Percentiles rank a stretch among this genome's conserved stretches.
Evolutionary conservation across 2,329 filamentous ascomycete genomes (phyloP).

Genomic region (Colletotrichum spaethianum): DNA sequence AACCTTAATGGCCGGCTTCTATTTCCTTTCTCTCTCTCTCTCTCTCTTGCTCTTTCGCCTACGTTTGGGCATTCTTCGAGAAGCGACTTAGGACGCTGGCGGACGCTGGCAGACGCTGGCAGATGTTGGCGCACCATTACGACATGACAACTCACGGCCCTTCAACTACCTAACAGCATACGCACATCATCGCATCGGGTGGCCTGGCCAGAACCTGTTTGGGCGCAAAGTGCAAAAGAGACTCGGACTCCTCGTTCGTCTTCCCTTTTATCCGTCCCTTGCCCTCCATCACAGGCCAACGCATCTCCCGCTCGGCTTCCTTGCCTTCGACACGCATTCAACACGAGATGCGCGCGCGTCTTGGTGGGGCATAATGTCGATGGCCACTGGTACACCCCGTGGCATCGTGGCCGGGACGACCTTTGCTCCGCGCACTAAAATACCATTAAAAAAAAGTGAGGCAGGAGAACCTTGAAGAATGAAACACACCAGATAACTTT

Average conservation of each 20-base stretch:
- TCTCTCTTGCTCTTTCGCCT: neutral
- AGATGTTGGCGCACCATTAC: conserved; percentile 6
- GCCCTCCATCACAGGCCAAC: neutral
- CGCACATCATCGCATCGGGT: neutral
- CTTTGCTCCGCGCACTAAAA: neutral
- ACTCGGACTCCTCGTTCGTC: conserved; percentile 30
- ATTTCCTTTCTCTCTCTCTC: neutral
- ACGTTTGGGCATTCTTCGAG: conserved; percentile 25
- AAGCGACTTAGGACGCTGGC: conserved; percentile 9
- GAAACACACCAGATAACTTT: conserved; percentile 39
- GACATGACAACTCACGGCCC: conserved; percentile 10
- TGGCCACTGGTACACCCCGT: neutral
- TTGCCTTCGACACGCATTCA: conserved; percentile 2
- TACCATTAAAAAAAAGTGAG: conserved; percentile 19
- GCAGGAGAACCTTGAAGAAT: conserved; percentile 19
- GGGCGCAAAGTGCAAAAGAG: neutral
- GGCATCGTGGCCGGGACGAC: neutral
- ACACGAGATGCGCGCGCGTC: conserved; percentile 5
- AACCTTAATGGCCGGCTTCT: conserved; percentile 19
- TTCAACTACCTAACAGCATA: neutral
- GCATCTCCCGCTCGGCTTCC: neutral
- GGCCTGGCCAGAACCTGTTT: neutral
- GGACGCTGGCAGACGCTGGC: neutral
- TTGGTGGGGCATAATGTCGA: conserved; percentile 14
- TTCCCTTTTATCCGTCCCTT: conserved; percentile 32